Evolutionary conservation across 495 filamentous ascomycete species (phyloP), one percentile per base, ranked within the genome.

Genomic region (Lophiostoma macrostomum): DNA sequence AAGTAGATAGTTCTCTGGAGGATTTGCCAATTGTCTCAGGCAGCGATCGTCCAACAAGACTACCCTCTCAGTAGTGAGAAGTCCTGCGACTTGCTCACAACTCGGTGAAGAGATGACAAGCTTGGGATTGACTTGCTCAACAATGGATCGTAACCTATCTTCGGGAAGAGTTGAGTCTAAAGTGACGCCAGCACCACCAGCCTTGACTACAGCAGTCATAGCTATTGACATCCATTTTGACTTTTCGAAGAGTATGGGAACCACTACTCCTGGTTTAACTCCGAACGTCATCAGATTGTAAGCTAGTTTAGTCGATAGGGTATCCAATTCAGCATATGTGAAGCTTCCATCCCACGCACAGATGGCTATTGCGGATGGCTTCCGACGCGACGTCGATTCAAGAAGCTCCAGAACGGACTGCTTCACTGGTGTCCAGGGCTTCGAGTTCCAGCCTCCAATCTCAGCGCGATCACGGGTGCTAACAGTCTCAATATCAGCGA

Each of bases 181-280:
- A 8, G 50, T 34, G 16, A 75, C 56, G 20, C 29, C 32, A 12
- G 58, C 61, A 27, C 63, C 68, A 3, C 71, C 72, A 3, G 71
- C 65, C 37, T 67, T 65, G 44, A 74, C 49, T 31, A 70, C 63
- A 4, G 67, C 72, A 4, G 73, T 56, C 47, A 71, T 65, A 16
- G 69, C 61, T 12, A 76, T 66, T 3, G 69, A 40, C 12, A 62
- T 60, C 69, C 69, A 76, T 57, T 54, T 61, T 4, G 71, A 73
- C 45, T 75, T 76, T 27, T 79, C 74, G 35, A 82, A 81, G 55
- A 74, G 79, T 23, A 79, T 65, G 5, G 71, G 72, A 40, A 83
- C 77, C 14, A 73, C 66, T 22, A 58, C 60, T 64, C 76, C 76
- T 1, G 75, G 68, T 0, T 72, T 68, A 18, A 80, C 72, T 1